Percentiles rank a stretch among this genome's conserved stretches.
phyloP scores from a whole-genome alignment of 169 alveolate species.

The Plasmodium coatneyi region DNA sequence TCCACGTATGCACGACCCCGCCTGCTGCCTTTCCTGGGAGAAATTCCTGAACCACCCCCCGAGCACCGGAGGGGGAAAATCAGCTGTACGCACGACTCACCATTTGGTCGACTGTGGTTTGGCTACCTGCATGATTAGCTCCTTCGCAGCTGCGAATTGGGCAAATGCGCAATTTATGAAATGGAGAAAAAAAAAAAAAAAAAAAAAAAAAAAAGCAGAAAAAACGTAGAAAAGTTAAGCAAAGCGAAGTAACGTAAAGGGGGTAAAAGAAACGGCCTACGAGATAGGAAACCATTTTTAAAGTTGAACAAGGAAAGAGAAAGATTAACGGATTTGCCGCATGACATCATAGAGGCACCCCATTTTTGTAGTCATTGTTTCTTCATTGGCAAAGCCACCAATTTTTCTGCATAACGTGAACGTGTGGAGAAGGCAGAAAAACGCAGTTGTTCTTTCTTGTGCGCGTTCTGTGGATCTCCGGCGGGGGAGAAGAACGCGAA shows the following conservation, averaged over 20 bases:
- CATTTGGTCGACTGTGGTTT: not conserved
- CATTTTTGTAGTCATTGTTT: not conserved
- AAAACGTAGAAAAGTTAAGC: not conserved
- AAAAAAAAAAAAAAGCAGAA: not conserved
- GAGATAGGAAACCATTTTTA: not conserved
- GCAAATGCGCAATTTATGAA: not conserved
- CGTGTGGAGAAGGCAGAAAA: not conserved
- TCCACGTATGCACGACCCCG: not conserved
- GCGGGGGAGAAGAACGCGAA: not conserved
- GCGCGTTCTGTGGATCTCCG: not conserved
- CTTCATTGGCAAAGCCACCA: not conserved
- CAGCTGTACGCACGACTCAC: not conserved
- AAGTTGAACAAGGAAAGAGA: not conserved
- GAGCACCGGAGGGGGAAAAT: not conserved
- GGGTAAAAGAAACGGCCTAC: not conserved
- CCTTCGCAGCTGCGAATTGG: not conserved
- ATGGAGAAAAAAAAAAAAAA: not conserved
- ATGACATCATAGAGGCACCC: not conserved
- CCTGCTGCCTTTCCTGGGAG: not conserved
- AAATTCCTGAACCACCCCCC: not conserved
- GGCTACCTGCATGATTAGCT: not conserved
- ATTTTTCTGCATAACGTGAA: not conserved
- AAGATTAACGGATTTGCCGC: not conserved
- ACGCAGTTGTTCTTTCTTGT: not conserved
- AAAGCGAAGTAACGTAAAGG: not conserved